Conservation (phyloP, 192 early-diverging fungal species). For the Podila clonocystis region DNA sequence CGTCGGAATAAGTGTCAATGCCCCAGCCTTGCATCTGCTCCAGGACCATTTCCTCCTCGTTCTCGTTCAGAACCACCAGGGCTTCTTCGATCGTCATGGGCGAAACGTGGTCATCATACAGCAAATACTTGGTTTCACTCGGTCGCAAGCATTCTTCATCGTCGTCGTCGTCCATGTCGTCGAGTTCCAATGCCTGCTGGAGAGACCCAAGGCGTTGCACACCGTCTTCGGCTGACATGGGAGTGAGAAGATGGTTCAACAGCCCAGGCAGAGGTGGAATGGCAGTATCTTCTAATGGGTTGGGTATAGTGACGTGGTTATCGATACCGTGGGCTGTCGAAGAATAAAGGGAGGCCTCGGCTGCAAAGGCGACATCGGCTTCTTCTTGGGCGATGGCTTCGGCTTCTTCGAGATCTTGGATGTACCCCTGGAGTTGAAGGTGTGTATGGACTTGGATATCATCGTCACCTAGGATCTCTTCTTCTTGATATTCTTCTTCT, state of each 20-base stretch:
- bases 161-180: slow-evolving; percentile 11
- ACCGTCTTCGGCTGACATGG: neutral
- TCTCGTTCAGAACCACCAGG: slow-evolving; percentile 21
- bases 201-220: neutral
- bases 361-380: slow-evolving; percentile 13
- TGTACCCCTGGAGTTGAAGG: slow-evolving; percentile 34
- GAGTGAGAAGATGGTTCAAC: neutral
- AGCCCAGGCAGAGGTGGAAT: neutral
- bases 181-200: neutral
- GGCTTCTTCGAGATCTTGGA: slow-evolving; percentile 34
- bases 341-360: slow-evolving; percentile 6
- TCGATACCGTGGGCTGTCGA: neutral
- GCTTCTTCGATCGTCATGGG: slow-evolving; percentile 24
- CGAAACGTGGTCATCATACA: slow-evolving; percentile 45
- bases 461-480: neutral
- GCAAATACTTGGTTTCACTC: slow-evolving; percentile 44
- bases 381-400: slow-evolving; percentile 13
- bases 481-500: neutral
- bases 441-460: slow-evolving; percentile 20
- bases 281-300: neutral
- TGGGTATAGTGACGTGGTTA: neutral
- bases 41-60: slow-evolving; percentile 4
- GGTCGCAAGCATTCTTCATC: slow-evolving; percentile 41
- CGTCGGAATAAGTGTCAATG: neutral
- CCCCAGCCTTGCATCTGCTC: neutral